phyloP scores from a whole-genome alignment of 495 filamentous ascomycete genomes.

The Penicillium desertorum region DNA sequence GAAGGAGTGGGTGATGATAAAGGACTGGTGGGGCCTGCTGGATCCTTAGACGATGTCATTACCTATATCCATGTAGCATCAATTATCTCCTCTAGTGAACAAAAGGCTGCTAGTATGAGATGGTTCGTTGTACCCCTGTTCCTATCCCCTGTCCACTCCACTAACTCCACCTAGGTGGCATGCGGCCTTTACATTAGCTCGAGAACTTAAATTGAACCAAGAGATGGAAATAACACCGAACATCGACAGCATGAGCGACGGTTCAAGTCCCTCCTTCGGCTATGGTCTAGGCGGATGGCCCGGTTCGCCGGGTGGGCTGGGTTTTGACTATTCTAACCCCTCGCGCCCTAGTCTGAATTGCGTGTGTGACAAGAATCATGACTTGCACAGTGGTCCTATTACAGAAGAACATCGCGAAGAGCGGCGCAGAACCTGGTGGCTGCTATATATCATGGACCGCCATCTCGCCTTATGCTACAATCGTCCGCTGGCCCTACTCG shows the following conservation, averaged over 20 bases:
- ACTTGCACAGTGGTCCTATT: constrained; percentile 31
- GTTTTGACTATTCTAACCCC: constrained; percentile 40
- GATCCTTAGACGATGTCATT: constrained; percentile 68
- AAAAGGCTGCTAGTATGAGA: constrained; percentile 87
- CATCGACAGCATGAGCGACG: constrained; percentile 36
- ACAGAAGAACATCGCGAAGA: constrained; percentile 85
- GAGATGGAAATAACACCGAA: constrained; percentile 69
- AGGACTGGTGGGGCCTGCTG: constrained; percentile 71
- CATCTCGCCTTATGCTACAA: constrained; percentile 88
- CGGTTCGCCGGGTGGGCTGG: constrained; percentile 40
- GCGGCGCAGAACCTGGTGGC: constrained; percentile 86
- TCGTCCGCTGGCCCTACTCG: constrained; percentile 74
- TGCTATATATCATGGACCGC: constrained; percentile 80
- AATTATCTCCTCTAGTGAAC: constrained; percentile 90
- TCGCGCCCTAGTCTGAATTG: constrained; percentile 45
- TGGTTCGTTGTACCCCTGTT: constrained; percentile 50
- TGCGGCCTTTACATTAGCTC: constrained; percentile 86
- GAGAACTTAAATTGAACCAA: constrained; percentile 88
- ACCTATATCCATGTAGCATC: constrained; percentile 77
- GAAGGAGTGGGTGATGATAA: constrained; percentile 74
- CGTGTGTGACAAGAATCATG: constrained; percentile 37
- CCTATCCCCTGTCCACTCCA: constrained; percentile 6
- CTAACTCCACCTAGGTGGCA: constrained; percentile 68
- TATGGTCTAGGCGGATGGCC: constrained; percentile 54
- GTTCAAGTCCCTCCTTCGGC: constrained; percentile 38